Evolutionary conservation across 306 rosid species (phyloP).

Genomic region (Amphicarpaea edgeworthii): DNA sequence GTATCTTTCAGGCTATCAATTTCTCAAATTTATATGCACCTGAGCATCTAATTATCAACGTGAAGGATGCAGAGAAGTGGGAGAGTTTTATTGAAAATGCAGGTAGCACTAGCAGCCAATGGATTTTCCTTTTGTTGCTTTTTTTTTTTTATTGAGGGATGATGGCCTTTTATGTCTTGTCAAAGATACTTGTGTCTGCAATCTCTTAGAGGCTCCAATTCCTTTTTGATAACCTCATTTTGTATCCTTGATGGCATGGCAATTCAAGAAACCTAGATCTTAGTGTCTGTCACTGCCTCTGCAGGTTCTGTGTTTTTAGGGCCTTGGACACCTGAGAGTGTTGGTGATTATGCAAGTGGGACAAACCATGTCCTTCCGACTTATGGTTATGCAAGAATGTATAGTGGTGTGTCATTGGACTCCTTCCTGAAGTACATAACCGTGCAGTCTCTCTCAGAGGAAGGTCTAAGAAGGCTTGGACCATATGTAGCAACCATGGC

Average conservation of each 20-base stretch:
- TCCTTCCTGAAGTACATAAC: slow-evolving; percentile 94
- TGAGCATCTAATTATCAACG: slow-evolving; percentile 91
- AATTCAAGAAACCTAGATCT: slow-evolving; percentile 30
- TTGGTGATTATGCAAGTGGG: slow-evolving; percentile 98
- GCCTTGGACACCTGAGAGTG: slow-evolving; percentile 98
- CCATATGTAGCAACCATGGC: slow-evolving; percentile 95
- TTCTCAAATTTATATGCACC: slow-evolving; percentile 98
- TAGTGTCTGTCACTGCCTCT: slow-evolving; percentile 15
- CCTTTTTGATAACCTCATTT: background rate
- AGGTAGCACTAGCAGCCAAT: slow-evolving; percentile 62
- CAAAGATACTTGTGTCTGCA: background rate
- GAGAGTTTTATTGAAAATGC: slow-evolving; percentile 96
- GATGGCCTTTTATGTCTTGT: background rate
- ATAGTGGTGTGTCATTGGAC: slow-evolving; percentile 93
- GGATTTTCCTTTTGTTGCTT: slow-evolving; percentile 6
- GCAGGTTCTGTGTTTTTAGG: slow-evolving; percentile 96
- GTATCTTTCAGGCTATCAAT: slow-evolving; percentile 76
- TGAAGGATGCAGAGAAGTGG: slow-evolving; percentile 95
- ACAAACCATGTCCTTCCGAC: slow-evolving; percentile 99
- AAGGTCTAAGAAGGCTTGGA: slow-evolving; percentile 85
- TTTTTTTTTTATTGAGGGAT: background rate
- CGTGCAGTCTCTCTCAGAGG: slow-evolving; percentile 93
- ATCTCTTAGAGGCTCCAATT: slow-evolving; percentile 26
- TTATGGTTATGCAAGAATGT: slow-evolving; percentile 97
- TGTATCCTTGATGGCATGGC: background rate